These are phyloP conservation scores for Sarcodon aspratus DNA, from an alignment of 768 basidiomycete genomes.

Conservation along the genomic window DNA sequence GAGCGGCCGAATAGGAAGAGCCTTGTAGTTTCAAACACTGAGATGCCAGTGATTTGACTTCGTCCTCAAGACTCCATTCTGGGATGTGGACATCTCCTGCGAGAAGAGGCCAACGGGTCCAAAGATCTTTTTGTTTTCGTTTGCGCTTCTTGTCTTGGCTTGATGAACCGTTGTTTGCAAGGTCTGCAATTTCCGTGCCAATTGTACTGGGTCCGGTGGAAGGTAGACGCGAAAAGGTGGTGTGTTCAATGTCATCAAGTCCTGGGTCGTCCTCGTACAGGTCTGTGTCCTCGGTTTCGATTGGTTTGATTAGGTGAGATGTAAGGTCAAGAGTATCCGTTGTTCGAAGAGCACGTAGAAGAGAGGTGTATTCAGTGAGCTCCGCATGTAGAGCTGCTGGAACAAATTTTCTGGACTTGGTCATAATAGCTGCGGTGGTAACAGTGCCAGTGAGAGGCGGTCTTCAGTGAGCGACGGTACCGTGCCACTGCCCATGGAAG, in stretches of 20 bases:
- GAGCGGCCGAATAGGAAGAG: not conserved
- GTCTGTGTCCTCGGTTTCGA: conserved; percentile 6
- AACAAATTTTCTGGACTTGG: conserved; percentile 14
- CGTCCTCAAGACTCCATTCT: conserved; percentile 64
- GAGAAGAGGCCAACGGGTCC: conserved; percentile 73
- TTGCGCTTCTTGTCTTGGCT: conserved; percentile 10
- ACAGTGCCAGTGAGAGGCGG: too few relatives aligned
- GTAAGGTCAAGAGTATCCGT: conserved; percentile 46
- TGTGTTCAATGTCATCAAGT: conserved; percentile 9
- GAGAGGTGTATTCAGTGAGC: conserved; percentile 53
- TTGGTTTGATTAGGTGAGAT: conserved; percentile 29
- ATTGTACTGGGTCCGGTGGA: not conserved
- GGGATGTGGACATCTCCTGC: conserved; percentile 49
- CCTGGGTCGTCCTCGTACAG: conserved; percentile 9
- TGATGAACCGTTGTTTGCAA: conserved; percentile 7
- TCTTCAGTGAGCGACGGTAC: too few relatives aligned
- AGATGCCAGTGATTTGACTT: conserved; percentile 39
- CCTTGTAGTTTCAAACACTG: conserved; percentile 16
- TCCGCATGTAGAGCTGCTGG: conserved; percentile 50
- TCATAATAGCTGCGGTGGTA: too few relatives aligned
- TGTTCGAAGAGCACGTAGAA: conserved; percentile 54
- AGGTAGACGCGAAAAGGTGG: not conserved
- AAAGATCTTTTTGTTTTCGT: conserved; percentile 28
- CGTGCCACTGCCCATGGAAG: too few relatives aligned
- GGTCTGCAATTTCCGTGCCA: not conserved